phyloP scores from a whole-genome alignment of 176 grass and related monocot genomes.

The Metroxylon sagu region DNA sequence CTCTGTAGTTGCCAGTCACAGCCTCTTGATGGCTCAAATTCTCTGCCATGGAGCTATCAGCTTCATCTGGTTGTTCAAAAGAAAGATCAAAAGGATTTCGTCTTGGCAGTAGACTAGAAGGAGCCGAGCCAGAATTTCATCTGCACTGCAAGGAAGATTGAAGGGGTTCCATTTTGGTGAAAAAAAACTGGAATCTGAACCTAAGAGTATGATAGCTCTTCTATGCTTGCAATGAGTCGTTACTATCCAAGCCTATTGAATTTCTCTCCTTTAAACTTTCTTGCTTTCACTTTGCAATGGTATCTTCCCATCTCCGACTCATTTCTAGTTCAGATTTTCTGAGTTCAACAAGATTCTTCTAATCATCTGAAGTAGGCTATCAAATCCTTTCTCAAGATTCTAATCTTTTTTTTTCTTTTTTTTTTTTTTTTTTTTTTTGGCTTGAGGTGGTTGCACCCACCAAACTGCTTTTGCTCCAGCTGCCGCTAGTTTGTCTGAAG shows the following conservation, averaged over 20 bases:
- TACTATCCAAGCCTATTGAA: constrained; percentile 33
- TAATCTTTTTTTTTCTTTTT: neutral
- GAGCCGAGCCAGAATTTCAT: constrained; percentile 51
- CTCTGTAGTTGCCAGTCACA: constrained; percentile 14
- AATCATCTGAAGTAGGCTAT: constrained; percentile 1
- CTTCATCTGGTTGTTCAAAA: constrained; percentile 17
- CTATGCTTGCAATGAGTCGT: constrained; percentile 21
- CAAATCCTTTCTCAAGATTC: neutral
- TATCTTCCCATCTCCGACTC: constrained; percentile 12
- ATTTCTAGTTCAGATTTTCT: constrained; percentile 25
- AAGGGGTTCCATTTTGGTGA: constrained; percentile 43
- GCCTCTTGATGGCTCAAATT: constrained; percentile 19
- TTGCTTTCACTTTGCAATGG: constrained; percentile 19
- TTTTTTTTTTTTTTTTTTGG: too few relatives aligned
- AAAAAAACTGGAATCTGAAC: constrained; percentile 19
- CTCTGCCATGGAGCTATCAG: constrained; percentile 7
- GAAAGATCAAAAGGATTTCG: constrained; percentile 34
- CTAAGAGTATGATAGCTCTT: constrained; percentile 35
- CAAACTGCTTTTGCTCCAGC: constrained; percentile 2
- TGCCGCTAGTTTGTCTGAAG: constrained; percentile 1
- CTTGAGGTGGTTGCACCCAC: constrained; percentile 3
- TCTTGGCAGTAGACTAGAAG: constrained; percentile 30
- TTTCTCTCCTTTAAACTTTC: constrained; percentile 24
- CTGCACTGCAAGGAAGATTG: constrained; percentile 42
- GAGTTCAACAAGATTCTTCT: constrained; percentile 21